Conservation (phyloP, 306 rosid species). For the Rosa multiflora region DNA sequence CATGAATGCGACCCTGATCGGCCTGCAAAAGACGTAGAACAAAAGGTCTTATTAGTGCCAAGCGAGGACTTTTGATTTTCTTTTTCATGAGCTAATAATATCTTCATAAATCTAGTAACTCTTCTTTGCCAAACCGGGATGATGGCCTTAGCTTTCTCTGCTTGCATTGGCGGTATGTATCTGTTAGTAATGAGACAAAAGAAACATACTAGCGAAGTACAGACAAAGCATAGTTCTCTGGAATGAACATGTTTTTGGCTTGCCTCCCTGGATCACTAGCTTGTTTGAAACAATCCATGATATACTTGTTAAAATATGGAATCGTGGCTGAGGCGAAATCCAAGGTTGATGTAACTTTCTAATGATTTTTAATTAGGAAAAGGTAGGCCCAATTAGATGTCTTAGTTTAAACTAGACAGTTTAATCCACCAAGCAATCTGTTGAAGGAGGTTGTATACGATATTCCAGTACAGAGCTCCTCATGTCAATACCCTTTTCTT, state of each 20-base stretch:
- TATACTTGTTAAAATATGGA: conserved; percentile 22
- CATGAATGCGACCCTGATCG: too few species aligned
- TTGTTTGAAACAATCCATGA: conserved; percentile 16
- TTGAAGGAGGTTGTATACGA: background rate
- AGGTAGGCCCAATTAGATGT: conserved; percentile 28
- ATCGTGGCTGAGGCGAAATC: conserved; percentile 25
- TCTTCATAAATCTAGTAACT: too few species aligned
- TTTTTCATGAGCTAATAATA: too few species aligned
- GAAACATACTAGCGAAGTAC: background rate
- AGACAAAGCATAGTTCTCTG: conserved; percentile 1
- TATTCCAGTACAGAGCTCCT: background rate
- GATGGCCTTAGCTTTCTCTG: background rate
- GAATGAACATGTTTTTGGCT: conserved; percentile 18
- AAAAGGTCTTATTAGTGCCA: too few species aligned
- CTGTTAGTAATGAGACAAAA: background rate
- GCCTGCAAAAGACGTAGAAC: too few species aligned
- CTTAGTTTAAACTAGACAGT: conserved; percentile 3
- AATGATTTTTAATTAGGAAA: background rate
- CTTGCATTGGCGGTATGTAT: conserved; percentile 5
- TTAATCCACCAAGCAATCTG: conserved; percentile 8
- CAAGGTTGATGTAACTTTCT: background rate
- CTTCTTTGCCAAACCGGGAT: background rate
- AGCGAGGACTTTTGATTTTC: too few species aligned
- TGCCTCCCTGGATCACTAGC: conserved; percentile 18
- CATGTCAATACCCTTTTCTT: conserved; percentile 27